A percentile compares a stretch with the other conserved stretches of the same genome.
These are phyloP conservation scores for Neonectria sp. DNA, from an alignment of 2,329 filamentous ascomycete genomes.

Conservation along the genomic window DNA sequence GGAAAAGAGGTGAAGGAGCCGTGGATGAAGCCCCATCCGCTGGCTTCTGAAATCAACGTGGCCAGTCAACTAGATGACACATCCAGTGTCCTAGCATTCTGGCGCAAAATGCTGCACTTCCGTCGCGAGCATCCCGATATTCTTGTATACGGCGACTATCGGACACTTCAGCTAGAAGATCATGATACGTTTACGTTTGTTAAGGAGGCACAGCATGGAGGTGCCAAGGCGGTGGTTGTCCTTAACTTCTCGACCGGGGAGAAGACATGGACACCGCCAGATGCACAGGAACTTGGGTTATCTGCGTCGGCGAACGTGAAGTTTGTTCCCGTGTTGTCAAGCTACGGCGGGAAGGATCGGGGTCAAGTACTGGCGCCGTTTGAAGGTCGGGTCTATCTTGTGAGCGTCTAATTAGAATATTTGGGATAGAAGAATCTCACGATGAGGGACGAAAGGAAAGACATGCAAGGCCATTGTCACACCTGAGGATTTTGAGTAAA, in stretches of 20 bases:
- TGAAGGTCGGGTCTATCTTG: constrained; percentile 51
- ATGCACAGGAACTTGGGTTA: constrained; percentile 43
- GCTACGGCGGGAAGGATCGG: constrained; percentile 38
- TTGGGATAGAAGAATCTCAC: too few species aligned
- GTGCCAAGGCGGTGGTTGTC: constrained; percentile 46
- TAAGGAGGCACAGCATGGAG: constrained; percentile 47
- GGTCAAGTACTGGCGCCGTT: constrained; percentile 44
- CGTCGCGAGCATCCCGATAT: constrained; percentile 51
- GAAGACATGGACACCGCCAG: constrained; percentile 45
- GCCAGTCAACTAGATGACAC: constrained; percentile 63
- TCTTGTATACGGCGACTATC: constrained; percentile 54
- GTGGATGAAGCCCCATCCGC: constrained; percentile 53
- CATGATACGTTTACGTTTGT: constrained; percentile 48
- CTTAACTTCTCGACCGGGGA: constrained; percentile 52
- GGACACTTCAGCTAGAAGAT: constrained; percentile 43
- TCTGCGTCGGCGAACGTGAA: constrained; percentile 18
- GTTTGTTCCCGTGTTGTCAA: constrained; percentile 49
- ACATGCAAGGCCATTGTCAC: too few species aligned
- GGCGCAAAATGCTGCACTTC: constrained; percentile 50
- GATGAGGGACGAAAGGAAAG: too few species aligned
- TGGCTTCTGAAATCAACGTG: constrained; percentile 66
- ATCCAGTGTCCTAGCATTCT: constrained; percentile 53
- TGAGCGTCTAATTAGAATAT: constrained; percentile 17
- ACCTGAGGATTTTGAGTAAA: too few species aligned
- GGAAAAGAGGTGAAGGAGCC: constrained; percentile 48